A percentile compares a stretch with the other conserved stretches of the same genome.
Conservation (phyloP, 2,329 filamentous ascomycete genomes). For the Botryosphaeria dothidea region DNA sequence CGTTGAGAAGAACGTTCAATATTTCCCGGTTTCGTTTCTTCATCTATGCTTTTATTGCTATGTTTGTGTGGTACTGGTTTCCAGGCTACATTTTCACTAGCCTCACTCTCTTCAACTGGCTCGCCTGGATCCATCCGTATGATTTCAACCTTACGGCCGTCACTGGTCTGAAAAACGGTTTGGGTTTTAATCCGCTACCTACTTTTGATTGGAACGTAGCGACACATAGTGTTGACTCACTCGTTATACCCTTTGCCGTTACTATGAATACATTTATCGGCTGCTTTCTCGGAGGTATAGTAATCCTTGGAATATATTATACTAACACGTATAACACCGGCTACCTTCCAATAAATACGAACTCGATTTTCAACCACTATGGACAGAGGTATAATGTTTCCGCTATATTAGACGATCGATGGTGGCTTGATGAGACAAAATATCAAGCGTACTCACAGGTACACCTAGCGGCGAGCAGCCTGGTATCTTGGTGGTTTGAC, state of each 20-base stretch:
- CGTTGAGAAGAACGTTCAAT: constrained; percentile 61
- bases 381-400: constrained; percentile 36
- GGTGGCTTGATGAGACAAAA: constrained; percentile 31
- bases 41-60: constrained; percentile 56
- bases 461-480: constrained; percentile 38
- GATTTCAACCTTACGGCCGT: constrained; percentile 70
- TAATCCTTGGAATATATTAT: constrained; percentile 34
- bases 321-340: constrained; percentile 33
- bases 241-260: constrained; percentile 31
- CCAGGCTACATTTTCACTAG: constrained; percentile 70
- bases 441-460: constrained; percentile 39
- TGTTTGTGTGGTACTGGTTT: constrained; percentile 41
- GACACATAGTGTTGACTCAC: too few relatives aligned
- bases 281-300: constrained; percentile 32
- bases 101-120: constrained; percentile 69
- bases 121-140: constrained; percentile 67
- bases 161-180: constrained; percentile 68
- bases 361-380: constrained; percentile 37
- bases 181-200: constrained; percentile 65
- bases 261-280: constrained; percentile 35
- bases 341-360: constrained; percentile 38
- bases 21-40: constrained; percentile 66
- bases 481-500: constrained; percentile 37
- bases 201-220: constrained; percentile 70
- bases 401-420: constrained; percentile 28